Evolutionary conservation across 2,329 filamentous ascomycete species (phyloP), one percentile per base, ranked within the genome.

Genomic region (Aspergillus pseudoglaucus): DNA sequence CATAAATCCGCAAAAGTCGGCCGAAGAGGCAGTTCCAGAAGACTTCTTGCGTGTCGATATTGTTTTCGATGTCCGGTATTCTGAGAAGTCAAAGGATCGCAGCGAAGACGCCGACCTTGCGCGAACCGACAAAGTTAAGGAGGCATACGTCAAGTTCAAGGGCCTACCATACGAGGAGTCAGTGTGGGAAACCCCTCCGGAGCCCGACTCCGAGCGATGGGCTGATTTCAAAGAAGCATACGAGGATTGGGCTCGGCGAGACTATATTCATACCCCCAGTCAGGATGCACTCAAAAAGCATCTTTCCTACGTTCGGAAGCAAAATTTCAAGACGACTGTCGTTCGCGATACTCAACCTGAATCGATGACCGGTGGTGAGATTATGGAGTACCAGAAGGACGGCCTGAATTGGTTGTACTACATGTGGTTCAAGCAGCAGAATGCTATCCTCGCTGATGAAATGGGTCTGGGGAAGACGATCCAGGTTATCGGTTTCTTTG

Each of bases 401-500:
- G 93, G 93, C 17, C 75, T 96, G 45, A 96, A 97, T 60, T 98
- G 93, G 90, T 79, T 98, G 2, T 84, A 95, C 50, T 90, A 87
- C 65, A 93, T 93, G 62, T 97, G 88, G 75, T 87, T 90, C 59
- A 76, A 80, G 44, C 78, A 84, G 56, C 84, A 87, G 61, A 97
- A 93, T 60, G 87, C 90, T 23, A 91, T 97, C 49, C 79, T 97
- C 6, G 93, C 93, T 0, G 93, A 98, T 62, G 93, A 98, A 64
- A 98, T 98, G 93, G 93, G 93, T 37, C 80, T 98, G 2, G 93
- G 93, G 27, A 98, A 98, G 73, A 98, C 93, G 0, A 88, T 98
- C 27, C 93, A 98, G 64, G 83, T 96, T 45, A 87, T 97, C 51
- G 82, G 84, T 2, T 80, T 95, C 53, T 78, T 97, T 51, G 83